Base-by-base conservation (phyloP, 2,329 filamentous ascomycete genomes). In the Tolypocladium cylindrosporum region DNA sequence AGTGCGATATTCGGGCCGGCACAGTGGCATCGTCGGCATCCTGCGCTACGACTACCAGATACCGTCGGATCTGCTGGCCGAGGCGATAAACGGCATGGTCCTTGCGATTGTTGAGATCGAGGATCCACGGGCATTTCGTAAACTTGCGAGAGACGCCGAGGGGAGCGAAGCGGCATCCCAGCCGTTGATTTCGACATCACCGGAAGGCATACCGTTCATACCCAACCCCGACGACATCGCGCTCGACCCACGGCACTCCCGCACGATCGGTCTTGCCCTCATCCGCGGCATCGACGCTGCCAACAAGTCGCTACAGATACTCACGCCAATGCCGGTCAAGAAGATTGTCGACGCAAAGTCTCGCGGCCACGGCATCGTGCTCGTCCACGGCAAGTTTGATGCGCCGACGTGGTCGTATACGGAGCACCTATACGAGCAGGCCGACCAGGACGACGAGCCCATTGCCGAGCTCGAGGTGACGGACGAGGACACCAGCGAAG, bases 331-430 rank as follows among this genome's bases (percentile, higher is more conserved):
- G 8, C 58, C 75, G 0, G 55, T 68, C 0, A 64, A 71, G 4
- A 64, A 69, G 3, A 74, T 84, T 19, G 68, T 73, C 42, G 66
- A 72, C 11, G 66, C 77, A 21, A 72, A 67, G 48, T 65, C 71
- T 9, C 68, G 70, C 36, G 79, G 78, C 0, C 73, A 76, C 39
- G 72, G 77, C 19, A 72, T 89, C 19, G 80, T 89, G 3, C 75
- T 91, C 4, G 79, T 90, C 1, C 80, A 85, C 57, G 88, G 88
- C 2, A 86, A 82, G 62, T 83, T 89, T 57, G 88, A 90, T 64
- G 73, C 81, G 1, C 86, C 87, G 0, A 83, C 78, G 3, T 90
- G 87, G 86, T 84, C 85, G 1, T 89, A 88, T 61, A 82, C 82
- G 0, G 87, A 90, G 66, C 82, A 86, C 41, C 63, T 85, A 19